phyloP scores from a whole-genome alignment of 2,329 filamentous ascomycete genomes.

The Davidsoniella eucalypti region DNA sequence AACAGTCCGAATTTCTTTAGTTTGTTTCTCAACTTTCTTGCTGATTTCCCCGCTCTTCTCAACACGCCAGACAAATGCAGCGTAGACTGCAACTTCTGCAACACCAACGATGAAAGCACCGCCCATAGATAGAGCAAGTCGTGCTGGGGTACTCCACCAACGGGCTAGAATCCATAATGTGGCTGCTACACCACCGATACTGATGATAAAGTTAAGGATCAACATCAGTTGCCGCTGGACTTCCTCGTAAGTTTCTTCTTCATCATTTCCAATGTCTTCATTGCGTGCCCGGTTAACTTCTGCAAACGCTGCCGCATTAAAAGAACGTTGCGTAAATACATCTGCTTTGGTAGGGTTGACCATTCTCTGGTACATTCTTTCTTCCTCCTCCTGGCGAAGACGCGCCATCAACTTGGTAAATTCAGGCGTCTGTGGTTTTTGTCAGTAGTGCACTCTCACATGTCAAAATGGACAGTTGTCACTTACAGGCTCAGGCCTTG shows the following conservation, averaged over 20 bases:
- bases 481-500: conserved; percentile 60
- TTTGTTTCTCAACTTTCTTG: conserved; percentile 22
- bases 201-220: conserved; percentile 80
- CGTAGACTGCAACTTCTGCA: conserved; percentile 64
- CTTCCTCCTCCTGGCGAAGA: conserved; percentile 69
- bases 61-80: conserved; percentile 56
- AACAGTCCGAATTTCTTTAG: conserved; percentile 51
- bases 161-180: conserved; percentile 64
- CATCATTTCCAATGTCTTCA: conserved; percentile 26
- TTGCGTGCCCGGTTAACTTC: conserved; percentile 33
- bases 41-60: conserved; percentile 50
- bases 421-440: conserved; percentile 44
- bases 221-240: conserved; percentile 68
- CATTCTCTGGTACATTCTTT: conserved; percentile 68
- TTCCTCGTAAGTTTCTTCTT: conserved; percentile 53
- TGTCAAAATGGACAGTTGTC: conserved; percentile 8
- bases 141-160: conserved; percentile 57
- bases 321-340: conserved; percentile 43
- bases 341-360: conserved; percentile 42
- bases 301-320: conserved; percentile 38
- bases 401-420: conserved; percentile 79
- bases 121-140: conserved; percentile 54
- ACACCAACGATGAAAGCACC: conserved; percentile 54
- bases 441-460: conserved; percentile 4
- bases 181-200: conserved; percentile 60